Evolutionary conservation across 2,329 filamentous ascomycete species (phyloP).

Genomic region (Aspergillus transmontanensis): DNA sequence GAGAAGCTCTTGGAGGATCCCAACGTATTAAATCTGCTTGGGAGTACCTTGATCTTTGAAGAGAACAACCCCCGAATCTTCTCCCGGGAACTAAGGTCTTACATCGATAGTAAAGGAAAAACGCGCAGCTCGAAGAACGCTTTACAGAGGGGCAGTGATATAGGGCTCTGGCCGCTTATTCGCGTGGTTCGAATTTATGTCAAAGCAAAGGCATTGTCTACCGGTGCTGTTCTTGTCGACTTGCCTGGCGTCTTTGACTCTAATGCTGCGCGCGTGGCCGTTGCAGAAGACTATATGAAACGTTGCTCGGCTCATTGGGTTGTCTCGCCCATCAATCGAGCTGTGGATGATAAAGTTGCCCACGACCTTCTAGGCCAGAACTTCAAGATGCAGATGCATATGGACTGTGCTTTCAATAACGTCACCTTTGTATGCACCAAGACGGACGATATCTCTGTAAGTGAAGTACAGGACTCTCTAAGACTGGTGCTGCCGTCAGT

Average conservation of each 20-base stretch:
- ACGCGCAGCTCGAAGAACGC: constrained; percentile 42
- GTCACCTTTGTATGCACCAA: constrained; percentile 66
- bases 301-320: constrained; percentile 17
- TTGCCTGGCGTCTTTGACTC: constrained; percentile 17
- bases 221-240: constrained; percentile 15
- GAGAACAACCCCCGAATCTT: constrained; percentile 45
- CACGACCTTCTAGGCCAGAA: constrained; percentile 58
- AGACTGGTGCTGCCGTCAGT: constrained; percentile 28
- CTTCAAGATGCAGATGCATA: constrained; percentile 62
- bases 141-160: constrained; percentile 40
- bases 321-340: constrained; percentile 52
- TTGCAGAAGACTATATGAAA: constrained; percentile 16
- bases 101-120: constrained; percentile 58
- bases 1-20: constrained; percentile 47
- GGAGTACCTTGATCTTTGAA: constrained; percentile 46
- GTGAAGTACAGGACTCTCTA: constrained; percentile 48
- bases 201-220: constrained; percentile 11
- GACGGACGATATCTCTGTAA: constrained; percentile 61
- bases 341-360: constrained; percentile 62
- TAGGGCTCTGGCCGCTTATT: constrained; percentile 47
- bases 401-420: constrained; percentile 56
- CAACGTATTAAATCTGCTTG: constrained; percentile 49
- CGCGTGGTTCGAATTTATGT: constrained; percentile 15
- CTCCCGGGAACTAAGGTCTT: constrained; percentile 50
- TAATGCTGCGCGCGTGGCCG: constrained; percentile 13